phyloP scores from a whole-genome alignment of 495 filamentous ascomycete genomes.

The Xylaria intraflava region DNA sequence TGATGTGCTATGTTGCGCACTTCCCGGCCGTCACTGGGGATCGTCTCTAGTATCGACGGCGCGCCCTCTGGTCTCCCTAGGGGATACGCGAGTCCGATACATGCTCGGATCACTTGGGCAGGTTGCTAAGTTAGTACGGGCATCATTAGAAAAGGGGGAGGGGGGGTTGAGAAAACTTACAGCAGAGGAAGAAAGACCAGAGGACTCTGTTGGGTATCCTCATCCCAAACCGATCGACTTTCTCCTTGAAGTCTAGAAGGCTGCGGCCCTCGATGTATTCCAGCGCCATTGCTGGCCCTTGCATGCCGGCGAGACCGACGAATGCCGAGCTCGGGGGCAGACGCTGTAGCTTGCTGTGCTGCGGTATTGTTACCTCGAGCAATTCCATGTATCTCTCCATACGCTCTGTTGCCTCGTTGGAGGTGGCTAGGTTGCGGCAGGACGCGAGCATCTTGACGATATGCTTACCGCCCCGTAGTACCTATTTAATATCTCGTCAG shows the following conservation, averaged over 20 bases:
- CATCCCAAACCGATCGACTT: not conserved
- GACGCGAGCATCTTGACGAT: not conserved
- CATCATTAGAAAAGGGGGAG: not conserved
- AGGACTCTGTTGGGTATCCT: not conserved
- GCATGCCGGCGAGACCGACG: not conserved
- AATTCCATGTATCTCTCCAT: not conserved
- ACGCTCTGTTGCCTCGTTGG: not conserved
- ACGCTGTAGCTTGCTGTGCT: not conserved
- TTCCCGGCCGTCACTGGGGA: not conserved
- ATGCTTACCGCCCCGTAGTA: not conserved
- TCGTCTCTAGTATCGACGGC: not conserved
- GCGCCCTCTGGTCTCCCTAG: not conserved
- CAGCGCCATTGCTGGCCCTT: not conserved
- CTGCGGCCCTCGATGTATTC: not conserved
- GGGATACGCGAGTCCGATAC: conserved; percentile 3
- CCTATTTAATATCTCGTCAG: not conserved
- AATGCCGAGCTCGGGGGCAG: not conserved
- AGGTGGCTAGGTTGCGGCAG: not conserved
- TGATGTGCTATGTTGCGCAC: not conserved
- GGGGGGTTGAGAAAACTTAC: not conserved
- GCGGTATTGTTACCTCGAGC: not conserved
- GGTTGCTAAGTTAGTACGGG: not conserved
- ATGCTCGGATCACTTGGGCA: not conserved
- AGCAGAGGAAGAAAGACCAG: conserved; percentile 1
- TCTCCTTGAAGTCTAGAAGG: not conserved